These are phyloP conservation scores for Puccinia hordei DNA, from an alignment of 1,284 basidiomycete genomes.

Conservation along the genomic window DNA sequence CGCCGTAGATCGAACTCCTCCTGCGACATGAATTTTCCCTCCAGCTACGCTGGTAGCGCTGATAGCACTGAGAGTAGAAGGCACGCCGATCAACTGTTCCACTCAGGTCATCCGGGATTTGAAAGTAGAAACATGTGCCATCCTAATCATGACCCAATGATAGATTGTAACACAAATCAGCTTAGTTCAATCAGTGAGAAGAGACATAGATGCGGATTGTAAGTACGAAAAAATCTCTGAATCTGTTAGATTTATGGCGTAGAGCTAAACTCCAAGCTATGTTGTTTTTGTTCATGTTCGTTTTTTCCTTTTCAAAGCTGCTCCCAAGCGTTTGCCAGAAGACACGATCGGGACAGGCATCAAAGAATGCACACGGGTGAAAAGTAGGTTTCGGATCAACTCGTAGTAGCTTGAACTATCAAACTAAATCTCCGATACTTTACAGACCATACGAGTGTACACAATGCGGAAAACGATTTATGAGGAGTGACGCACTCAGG, in stretches of 20 bases:
- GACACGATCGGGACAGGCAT: constrained; percentile 47
- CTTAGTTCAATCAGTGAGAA: constrained; percentile 17
- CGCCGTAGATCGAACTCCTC: constrained; percentile 12
- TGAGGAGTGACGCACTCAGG: constrained; percentile 49
- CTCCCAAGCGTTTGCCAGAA: constrained; percentile 46
- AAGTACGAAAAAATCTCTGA: not conserved
- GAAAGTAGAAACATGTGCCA: not conserved
- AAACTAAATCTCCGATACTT: not conserved
- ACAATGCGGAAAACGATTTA: constrained; percentile 42
- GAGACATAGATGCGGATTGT: constrained; percentile 48
- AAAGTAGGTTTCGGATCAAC: constrained; percentile 32
- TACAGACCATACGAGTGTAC: constrained; percentile 40
- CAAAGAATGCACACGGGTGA: constrained; percentile 51
- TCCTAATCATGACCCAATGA: constrained; percentile 1
- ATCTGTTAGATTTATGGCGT: not conserved
- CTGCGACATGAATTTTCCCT: not conserved
- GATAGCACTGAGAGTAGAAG: not conserved
- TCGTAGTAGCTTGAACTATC: not conserved
- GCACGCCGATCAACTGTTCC: not conserved
- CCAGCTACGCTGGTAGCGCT: not conserved
- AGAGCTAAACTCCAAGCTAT: not conserved
- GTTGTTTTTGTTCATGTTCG: not conserved
- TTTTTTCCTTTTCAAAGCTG: constrained; percentile 19
- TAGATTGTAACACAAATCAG: constrained; percentile 9
- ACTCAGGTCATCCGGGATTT: not conserved